Base-by-base conservation (phyloP, 2,329 filamentous ascomycete genomes). In the Fonsecaea nubica region DNA sequence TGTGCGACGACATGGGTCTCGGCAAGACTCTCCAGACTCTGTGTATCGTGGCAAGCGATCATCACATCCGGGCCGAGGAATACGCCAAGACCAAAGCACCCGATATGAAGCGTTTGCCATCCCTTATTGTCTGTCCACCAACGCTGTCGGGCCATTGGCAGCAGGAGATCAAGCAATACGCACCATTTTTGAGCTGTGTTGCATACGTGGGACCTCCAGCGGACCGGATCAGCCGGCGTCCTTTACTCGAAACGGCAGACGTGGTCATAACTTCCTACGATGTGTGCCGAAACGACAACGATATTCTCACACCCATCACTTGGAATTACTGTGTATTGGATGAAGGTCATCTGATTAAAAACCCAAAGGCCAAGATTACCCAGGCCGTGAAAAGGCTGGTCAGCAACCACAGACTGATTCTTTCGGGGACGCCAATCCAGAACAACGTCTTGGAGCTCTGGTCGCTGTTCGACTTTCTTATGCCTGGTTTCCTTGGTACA, bases 271-370 rank as follows among this genome's bases (percentile, higher is more conserved):
- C 96, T 0, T 98, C 94, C 0, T 99, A 99, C 75, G 96, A 99
- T 77, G 95, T 99, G 58, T 97, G 94, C 76, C 89, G 96, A 60
- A 99, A 99, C 72, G 95, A 99, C 75, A 88, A 90, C n/a, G 93
- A 97, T 8, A 78, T 94, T 4, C 85, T 99, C 38, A 87, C 87
- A 54, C 88, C 92, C 62, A 87, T 95, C 75, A 95, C 87, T 72
- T 99, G 94, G 93, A 99, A 99, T 77, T 99, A 99, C 76, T 91
- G 95, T 64, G 93, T 99, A 3, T 87, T 99, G 7, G 95, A 99
- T 75, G 95, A 99, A 81, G 95, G 96, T 1, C 95, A 99, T 81
- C 81, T 99, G 70, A 99, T 99, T 84, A 99, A 99, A 84, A 99
- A 99, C 77, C 93, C 95, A 3, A 96, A 95, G 77, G 93, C 96